Evolutionary conservation across 2,329 filamentous ascomycete genomes (phyloP), one percentile per base, ranked within the genome.

Genomic region (Stachybotrys chlorohalonatus): DNA sequence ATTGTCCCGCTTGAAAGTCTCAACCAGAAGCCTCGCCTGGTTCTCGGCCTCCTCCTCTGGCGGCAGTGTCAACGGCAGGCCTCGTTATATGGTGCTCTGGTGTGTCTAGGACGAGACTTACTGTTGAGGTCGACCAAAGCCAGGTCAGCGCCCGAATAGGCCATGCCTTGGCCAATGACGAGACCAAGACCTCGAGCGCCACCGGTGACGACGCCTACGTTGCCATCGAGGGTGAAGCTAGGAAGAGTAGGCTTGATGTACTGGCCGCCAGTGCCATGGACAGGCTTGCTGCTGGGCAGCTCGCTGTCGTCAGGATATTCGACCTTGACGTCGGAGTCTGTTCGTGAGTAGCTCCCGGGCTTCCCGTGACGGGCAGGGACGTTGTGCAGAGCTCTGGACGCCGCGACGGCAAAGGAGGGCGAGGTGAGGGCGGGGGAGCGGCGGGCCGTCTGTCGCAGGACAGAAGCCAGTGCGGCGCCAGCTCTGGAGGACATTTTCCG

Each of bases 71-170:
- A 66, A 57, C 47, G 50, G 49, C 36, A 42, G 13, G 8, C 36
- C 5, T 42, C 3, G 13, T 13, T 13, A 46, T 24, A 15, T 2
- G n/a, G 46, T 9, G 7, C 17, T 11, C 9, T 47, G 11, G 17
- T 11, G 46, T 8, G 16, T 16, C 17, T 13, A 47, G 36, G 16
- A 16, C 5, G 39, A 39, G 50, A 78, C 84, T 62, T 72, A 93
- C 89, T 87, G 74, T 97, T 96, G 75, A 96, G 77, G 70, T 97
- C 93, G 47, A 96, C 90, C 70, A 97, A 89, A 47, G 93, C 93
- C 58, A 96, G 79, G 69, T 95, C 86, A 9, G 90, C 89, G 53
- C 93, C 93, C 53, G 89, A 94, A 53, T 90, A 86, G 53, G 96
- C 88, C 71, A 96, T 83, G 50, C 89, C 91, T 75, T 96, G 91